These are phyloP conservation scores for Leccinum aurantiacum DNA, from an alignment of 768 basidiomycete genomes.

Conservation along the genomic window DNA sequence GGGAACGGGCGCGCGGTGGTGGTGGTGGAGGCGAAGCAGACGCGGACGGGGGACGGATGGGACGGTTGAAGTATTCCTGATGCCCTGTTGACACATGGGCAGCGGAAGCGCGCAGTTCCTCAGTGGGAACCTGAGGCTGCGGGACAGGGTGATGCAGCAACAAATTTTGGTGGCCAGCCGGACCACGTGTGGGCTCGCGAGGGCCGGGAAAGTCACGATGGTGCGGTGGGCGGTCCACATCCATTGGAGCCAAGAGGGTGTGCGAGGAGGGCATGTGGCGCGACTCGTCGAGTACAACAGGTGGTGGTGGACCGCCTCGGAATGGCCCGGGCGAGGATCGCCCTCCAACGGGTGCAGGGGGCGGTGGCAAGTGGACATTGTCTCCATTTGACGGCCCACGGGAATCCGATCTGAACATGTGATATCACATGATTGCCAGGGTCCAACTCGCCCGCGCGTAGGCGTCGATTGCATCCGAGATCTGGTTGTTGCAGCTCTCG, in stretches of 20 bases:
- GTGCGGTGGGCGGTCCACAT: constrained; percentile 54
- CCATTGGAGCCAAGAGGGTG: constrained; percentile 78
- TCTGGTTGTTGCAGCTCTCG: constrained; percentile 98
- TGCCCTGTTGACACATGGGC: constrained; percentile 44
- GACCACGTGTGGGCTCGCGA: constrained; percentile 52
- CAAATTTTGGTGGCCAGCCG: constrained; percentile 52
- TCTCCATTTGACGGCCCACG: constrained; percentile 48
- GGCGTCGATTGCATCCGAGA: constrained; percentile 97
- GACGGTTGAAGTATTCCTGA: constrained; percentile 58
- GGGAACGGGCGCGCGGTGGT: constrained; percentile 49
- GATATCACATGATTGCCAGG: constrained; percentile 81
- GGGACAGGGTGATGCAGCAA: constrained; percentile 70
- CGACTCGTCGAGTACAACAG: constrained; percentile 73
- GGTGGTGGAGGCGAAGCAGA: constrained; percentile 56
- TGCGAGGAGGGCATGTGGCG: constrained; percentile 62
- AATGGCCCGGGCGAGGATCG: constrained; percentile 73
- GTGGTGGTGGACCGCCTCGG: constrained; percentile 80
- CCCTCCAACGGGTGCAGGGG: constrained; percentile 47
- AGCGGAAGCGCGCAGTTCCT: constrained; percentile 47
- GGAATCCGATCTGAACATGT: constrained; percentile 70
- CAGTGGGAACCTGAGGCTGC: constrained; percentile 53
- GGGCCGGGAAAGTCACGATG: constrained; percentile 58
- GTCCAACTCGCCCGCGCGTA: constrained; percentile 97
- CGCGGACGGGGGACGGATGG: constrained; percentile 52
- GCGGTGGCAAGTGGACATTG: constrained; percentile 54